Percentiles rank a stretch among this genome's conserved stretches.
Evolutionary conservation across 176 grass and related monocot species (phyloP).

Genomic region (Carex parvula): DNA sequence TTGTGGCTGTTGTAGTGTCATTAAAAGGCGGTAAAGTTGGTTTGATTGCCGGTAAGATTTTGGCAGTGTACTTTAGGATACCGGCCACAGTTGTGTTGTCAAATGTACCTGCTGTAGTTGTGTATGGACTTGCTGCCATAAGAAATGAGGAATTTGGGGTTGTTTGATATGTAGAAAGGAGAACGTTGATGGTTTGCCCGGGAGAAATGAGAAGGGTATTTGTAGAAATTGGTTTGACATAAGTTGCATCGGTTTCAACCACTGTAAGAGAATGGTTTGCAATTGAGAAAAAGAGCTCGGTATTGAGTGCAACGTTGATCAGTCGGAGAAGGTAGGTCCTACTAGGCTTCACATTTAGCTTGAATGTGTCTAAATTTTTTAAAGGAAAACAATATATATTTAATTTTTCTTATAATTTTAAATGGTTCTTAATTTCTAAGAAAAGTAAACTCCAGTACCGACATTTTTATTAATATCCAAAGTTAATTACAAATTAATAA

Average conservation of each 20-base stretch:
- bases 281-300: conserved; percentile 86
- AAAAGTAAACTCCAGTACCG: background rate
- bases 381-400: background rate
- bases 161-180: conserved; percentile 36
- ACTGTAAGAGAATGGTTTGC: conserved; percentile 77
- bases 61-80: conserved; percentile 46
- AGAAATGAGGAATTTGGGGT: conserved; percentile 30
- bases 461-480: no score
- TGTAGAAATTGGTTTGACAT: conserved; percentile 54
- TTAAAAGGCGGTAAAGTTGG: conserved; percentile 50
- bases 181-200: conserved; percentile 69
- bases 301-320: conserved; percentile 77
- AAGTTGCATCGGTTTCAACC: conserved; percentile 71
- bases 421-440: background rate
- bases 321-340: conserved; percentile 76
- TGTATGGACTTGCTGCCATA: conserved; percentile 63
- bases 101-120: conserved; percentile 47
- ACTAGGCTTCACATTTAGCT: conserved; percentile 54
- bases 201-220: conserved; percentile 56
- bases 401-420: background rate
- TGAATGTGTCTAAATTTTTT: conserved; percentile 51
- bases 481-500: no score
- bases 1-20: conserved; percentile 44
- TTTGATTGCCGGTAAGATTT: background rate
- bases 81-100: conserved; percentile 73